Evolutionary conservation across 192 early-diverging fungal genomes (phyloP), one percentile per base, ranked within the genome.

Genomic region (Gigaspora rosea): DNA sequence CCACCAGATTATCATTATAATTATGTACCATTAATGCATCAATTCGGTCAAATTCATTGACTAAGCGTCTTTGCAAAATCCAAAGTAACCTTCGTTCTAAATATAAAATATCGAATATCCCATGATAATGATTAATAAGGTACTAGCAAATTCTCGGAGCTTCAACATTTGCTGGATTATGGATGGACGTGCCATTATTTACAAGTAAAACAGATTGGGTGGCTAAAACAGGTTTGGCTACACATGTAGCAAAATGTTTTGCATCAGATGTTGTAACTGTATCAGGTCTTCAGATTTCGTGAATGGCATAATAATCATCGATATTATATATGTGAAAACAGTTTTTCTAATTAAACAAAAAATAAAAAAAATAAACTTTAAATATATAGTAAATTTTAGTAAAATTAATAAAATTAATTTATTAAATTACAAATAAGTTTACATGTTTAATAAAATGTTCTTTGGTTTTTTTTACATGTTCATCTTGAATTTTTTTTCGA

Each of bases 361-460:
- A 18, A 41, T 15, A 41, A 18, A 15, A 11, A 1, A 27, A 41
- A 41, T 16, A 22, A 22, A 16, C 13, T 47, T 46, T 54, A 54
- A 12, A 54, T 54, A 66, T 46, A 41, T 41, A 41, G 41, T 41
- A 41, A 41, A 41, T 41, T 41, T 46, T 8, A 41, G 12, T 16
- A 46, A 6, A 46, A 46, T 16, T 13, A 41, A 46, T 16, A 46
- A 6, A 46, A 46, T 16, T 13, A 46, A 41, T 10, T n/a, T 0
- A 66, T 46, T 41, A 13, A 41, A 61, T 61, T 27, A 61, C 22
- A 61, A 61, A 56, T 56, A 20, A 63, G 20, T 33, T 65, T 66
- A 47, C 64, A 46, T 66, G 27, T 66, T 41, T n/a, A 18, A 41
- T 46, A 66, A 66, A 66, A 66, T 66, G 5, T 12, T 66, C 13